Evolutionary conservation across 1,284 basidiomycete species (phyloP).

Genomic region (Somion occarium): DNA sequence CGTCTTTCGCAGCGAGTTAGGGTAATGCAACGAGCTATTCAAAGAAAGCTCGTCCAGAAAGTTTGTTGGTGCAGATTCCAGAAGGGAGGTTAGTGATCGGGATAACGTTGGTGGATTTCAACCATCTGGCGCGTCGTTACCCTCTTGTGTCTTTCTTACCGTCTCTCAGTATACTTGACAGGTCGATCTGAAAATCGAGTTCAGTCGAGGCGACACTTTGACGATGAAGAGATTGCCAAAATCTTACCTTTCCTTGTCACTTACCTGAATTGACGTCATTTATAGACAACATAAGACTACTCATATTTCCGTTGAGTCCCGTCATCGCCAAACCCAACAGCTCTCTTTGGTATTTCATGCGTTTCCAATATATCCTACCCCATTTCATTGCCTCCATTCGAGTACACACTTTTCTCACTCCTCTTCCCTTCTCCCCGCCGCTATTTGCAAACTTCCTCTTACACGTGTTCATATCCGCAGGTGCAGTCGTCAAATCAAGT

Average conservation of each 20-base stretch:
- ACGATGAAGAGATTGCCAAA: constrained; percentile 77
- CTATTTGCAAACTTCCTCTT: too few relatives aligned
- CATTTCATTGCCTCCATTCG: too few relatives aligned
- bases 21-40: constrained; percentile 47
- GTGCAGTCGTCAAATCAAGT: constrained; percentile 94
- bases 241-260: constrained; percentile 98
- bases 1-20: constrained; percentile 50
- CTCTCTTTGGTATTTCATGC: constrained; percentile 95
- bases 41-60: constrained; percentile 73
- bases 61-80: constrained; percentile 55
- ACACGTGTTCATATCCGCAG: constrained; percentile 42
- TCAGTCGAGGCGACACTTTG: constrained; percentile 59
- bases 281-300: constrained; percentile 93
- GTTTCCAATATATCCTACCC: too few relatives aligned
- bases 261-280: constrained; percentile 93
- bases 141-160: constrained; percentile 11
- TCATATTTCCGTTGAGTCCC: constrained; percentile 91
- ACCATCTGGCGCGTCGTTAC: constrained; percentile 65
- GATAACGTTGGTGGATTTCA: constrained; percentile 86
- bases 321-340: constrained; percentile 64
- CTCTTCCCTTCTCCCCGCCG: too few relatives aligned
- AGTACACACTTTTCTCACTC: too few relatives aligned
- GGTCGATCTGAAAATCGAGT: constrained; percentile 92
- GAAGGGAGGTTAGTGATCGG: constrained; percentile 69
- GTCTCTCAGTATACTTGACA: constrained; percentile 25